Evolutionary conservation across 768 basidiomycete species (phyloP), one percentile per base, ranked within the genome.

Genomic region (Trametes punicea): DNA sequence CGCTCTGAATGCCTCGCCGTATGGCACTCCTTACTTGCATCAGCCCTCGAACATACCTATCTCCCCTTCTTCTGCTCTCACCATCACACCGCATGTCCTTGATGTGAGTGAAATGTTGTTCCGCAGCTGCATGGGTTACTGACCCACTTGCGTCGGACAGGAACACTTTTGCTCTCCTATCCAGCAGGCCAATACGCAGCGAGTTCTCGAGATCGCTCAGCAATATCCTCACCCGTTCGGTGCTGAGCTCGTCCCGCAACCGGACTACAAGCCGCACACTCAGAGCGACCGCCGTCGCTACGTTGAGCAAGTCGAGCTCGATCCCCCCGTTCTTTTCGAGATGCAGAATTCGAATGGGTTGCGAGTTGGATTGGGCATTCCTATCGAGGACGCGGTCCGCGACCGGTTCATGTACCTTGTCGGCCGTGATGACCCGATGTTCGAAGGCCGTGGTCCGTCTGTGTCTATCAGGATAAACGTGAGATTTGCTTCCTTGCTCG

Each of bases 381-480:
- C 77, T 2, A 74, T 90, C 46, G 70, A 72, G 10, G 88, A 91
- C 62, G 87, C 84, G 8, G 64, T 88, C 52, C 83, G 76, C 65
- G 81, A 79, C 54, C 78, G 77, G 49, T 81, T 85, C 41, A 77
- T 76, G 64, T 73, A 77, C 36, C 74, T 91, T 29, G 67, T 67
- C 18, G 73, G 77, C 56, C 82, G 82, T 27, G 87, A 88, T 36
- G 81, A 85, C 57, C 73, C 74, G 4, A 87, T 91, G 66, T 90
- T 90, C 60, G 74, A 80, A 62, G 76, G 82, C 4, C 82, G 88
- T 39, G 89, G 89, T 3, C 88, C 88, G 7, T 89, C 87, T 38
- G 85, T 91, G 31, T 90, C 88, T 2, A 87, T 91, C 56, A 81
- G 88, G 27, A 73, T 90, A 23, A 86, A 88, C 77, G 88, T 84